Evolutionary conservation across 768 basidiomycete genomes (phyloP).

Genomic region (Gautieria morchelliformis): DNA sequence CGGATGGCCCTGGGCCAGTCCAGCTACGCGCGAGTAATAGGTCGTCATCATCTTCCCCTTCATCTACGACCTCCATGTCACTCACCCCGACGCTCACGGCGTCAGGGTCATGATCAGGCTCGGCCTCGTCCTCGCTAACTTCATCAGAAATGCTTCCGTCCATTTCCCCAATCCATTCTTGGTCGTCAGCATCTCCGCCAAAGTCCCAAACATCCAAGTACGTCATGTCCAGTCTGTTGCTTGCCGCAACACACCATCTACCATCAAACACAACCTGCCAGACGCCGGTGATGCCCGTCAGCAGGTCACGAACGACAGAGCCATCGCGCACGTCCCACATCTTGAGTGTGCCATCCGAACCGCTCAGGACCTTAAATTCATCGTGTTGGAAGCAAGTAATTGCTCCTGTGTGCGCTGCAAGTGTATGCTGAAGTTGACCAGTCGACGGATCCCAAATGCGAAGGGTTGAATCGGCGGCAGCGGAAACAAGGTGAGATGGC

Average conservation of each 20-base stretch:
- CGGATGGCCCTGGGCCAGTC: not conserved
- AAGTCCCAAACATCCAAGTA: slow-evolving; percentile 90
- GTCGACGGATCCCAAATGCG: slow-evolving; percentile 90
- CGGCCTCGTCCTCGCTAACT: slow-evolving; percentile 46
- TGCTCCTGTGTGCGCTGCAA: slow-evolving; percentile 91
- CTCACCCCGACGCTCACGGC: slow-evolving; percentile 31
- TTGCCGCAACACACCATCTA: slow-evolving; percentile 89
- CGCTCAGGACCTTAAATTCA: slow-evolving; percentile 93
- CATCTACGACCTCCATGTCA: slow-evolving; percentile 26
- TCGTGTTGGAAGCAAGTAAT: slow-evolving; percentile 99
- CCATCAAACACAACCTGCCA: slow-evolving; percentile 98
- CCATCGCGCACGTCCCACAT: slow-evolving; percentile 96
- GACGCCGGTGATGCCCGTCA: slow-evolving; percentile 87
- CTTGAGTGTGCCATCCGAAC: slow-evolving; percentile 92
- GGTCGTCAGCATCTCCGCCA: slow-evolving; percentile 52
- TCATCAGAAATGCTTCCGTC: slow-evolving; percentile 69
- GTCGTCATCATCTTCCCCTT: slow-evolving; percentile 15
- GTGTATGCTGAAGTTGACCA: slow-evolving; percentile 68
- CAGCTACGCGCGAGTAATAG: not conserved
- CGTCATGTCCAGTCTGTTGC: slow-evolving; percentile 67
- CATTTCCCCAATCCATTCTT: slow-evolving; percentile 79
- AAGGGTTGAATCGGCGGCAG: slow-evolving; percentile 91
- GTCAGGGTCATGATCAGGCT: slow-evolving; percentile 40
- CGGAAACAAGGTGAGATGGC: slow-evolving; percentile 84
- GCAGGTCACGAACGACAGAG: slow-evolving; percentile 72